phyloP scores from a whole-genome alignment of 768 basidiomycete genomes.

The Tricholoma hemisulphureum region DNA sequence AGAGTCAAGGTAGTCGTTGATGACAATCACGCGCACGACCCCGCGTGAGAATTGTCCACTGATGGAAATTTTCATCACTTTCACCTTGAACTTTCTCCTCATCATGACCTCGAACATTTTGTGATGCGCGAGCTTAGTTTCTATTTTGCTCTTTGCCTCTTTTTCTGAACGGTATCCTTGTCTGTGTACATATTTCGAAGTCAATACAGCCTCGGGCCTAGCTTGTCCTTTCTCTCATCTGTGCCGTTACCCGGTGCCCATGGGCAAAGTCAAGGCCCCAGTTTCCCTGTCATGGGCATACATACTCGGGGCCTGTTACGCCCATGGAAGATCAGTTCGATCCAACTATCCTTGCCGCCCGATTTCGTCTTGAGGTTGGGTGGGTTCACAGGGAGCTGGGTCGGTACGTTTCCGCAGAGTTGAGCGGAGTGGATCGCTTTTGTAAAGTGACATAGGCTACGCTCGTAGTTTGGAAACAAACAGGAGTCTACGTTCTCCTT shows the following conservation, averaged over 20 bases:
- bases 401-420: conserved; percentile 59
- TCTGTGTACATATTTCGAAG: not conserved
- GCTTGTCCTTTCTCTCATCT: not conserved
- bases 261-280: conserved; percentile 68
- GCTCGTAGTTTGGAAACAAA: conserved; percentile 71
- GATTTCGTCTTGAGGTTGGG: conserved; percentile 56
- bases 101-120: no score
- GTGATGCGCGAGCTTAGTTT: no score
- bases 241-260: conserved; percentile 26
- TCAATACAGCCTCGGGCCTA: no score
- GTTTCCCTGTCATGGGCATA: conserved; percentile 27
- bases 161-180: no score
- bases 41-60: conserved; percentile 15
- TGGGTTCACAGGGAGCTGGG: conserved; percentile 43
- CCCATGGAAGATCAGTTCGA: conserved; percentile 60
- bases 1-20: not conserved
- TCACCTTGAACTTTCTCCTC: no score
- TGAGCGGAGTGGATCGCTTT: conserved; percentile 40
- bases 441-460: conserved; percentile 24
- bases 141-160: not conserved
- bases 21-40: conserved; percentile 14
- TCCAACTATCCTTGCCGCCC: conserved; percentile 40
- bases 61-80: no score
- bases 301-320: conserved; percentile 67
- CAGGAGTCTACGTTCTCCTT: conserved; percentile 36